Conservation (phyloP, 345 rosid species). For the Bruguiera sexangula region DNA sequence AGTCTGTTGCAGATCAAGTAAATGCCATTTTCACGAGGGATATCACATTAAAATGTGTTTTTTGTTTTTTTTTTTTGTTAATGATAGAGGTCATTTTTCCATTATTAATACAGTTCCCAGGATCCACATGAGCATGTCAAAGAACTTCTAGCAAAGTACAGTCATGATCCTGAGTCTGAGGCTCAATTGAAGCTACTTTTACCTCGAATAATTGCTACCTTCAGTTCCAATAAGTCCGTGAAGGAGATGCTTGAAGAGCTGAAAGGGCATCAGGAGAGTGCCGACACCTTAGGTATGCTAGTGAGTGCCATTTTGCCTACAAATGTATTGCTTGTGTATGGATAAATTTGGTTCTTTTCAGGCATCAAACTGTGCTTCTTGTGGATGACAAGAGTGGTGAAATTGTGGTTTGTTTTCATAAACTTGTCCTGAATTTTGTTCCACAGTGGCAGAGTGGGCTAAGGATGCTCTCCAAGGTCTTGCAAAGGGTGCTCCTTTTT, state of each 20-base stretch:
- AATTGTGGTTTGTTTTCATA: background rate
- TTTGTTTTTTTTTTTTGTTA: background rate
- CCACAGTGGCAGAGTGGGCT: conserved; percentile 75
- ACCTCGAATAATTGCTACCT: conserved; percentile 68
- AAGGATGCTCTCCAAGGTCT: conserved; percentile 78
- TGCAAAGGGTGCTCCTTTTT: conserved; percentile 85
- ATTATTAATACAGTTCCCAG: conserved; percentile 48
- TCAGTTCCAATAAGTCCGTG: conserved; percentile 54
- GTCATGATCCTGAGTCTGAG: conserved; percentile 57
- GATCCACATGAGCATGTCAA: conserved; percentile 62
- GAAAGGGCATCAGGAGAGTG: conserved; percentile 54
- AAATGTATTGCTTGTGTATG: background rate
- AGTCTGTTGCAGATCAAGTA: too few relatives aligned
- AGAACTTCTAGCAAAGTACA: conserved; percentile 51
- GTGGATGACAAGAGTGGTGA: conserved; percentile 1
- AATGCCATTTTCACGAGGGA: background rate
- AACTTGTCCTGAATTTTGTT: conserved; percentile 3
- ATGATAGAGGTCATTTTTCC: background rate
- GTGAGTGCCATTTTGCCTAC: background rate
- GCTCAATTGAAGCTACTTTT: conserved; percentile 54
- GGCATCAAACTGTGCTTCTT: background rate
- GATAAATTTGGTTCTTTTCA: background rate
- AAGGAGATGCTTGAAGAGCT: conserved; percentile 67
- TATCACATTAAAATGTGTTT: background rate
- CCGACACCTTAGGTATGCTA: conserved; percentile 56